These are phyloP conservation scores for Colletotrichum plurivorum DNA, from an alignment of 2,329 filamentous ascomycete species.

Conservation along the genomic window DNA sequence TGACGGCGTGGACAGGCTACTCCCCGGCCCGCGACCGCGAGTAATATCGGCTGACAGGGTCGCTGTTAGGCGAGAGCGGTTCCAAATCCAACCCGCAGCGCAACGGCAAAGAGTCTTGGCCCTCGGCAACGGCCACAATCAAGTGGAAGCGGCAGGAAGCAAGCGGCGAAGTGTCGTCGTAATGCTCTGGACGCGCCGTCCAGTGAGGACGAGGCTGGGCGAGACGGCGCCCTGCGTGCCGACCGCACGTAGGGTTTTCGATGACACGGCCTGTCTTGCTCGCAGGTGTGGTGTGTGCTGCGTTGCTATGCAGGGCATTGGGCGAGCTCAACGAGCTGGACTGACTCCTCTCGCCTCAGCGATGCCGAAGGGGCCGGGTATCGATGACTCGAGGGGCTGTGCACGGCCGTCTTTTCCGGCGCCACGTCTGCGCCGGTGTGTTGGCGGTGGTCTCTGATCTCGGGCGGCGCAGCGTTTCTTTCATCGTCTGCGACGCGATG, in stretches of 20 bases:
- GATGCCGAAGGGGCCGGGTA: slow-evolving; percentile 22
- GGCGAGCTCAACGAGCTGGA: not conserved
- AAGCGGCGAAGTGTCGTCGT: slow-evolving; percentile 25
- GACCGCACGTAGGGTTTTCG: not conserved
- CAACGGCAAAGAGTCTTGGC: slow-evolving; percentile 16
- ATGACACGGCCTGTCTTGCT: not conserved
- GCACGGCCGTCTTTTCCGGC: slow-evolving; percentile 30
- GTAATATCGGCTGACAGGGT: not conserved
- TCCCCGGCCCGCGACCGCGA: not conserved
- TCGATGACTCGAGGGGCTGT: slow-evolving; percentile 22
- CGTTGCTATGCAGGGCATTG: not conserved
- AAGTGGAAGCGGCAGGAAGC: not conserved
- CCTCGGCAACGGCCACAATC: not conserved
- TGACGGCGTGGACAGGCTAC: slow-evolving; percentile 18
- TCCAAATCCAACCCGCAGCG: not conserved
- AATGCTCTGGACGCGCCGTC: slow-evolving; percentile 20
- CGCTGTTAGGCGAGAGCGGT: not conserved
- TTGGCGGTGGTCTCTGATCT: slow-evolving; percentile 20
- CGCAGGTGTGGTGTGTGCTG: not conserved
- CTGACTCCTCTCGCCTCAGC: not conserved
- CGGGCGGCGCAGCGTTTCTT: slow-evolving; percentile 5
- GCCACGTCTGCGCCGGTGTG: slow-evolving; percentile 22
- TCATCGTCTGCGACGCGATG: not conserved
- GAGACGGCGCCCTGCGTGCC: not conserved
- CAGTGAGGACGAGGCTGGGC: slow-evolving; percentile 26